phyloP scores from a whole-genome alignment of 495 filamentous ascomycete species.

The Thermochaetoides thermophila region DNA sequence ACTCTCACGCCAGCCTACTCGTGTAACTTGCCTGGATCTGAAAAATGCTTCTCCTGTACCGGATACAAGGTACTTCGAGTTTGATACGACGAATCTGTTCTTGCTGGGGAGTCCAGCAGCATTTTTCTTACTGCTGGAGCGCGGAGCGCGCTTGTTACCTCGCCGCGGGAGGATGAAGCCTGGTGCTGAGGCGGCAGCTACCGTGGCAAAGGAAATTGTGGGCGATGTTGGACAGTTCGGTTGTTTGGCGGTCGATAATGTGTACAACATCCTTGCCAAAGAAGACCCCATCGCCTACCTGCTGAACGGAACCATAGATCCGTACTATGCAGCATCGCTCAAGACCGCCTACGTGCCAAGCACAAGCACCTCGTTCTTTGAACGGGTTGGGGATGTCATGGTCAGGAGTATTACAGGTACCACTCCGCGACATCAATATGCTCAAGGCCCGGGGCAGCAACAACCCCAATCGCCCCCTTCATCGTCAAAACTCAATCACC shows the following conservation, averaged over 20 bases:
- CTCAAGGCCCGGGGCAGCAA: neutral
- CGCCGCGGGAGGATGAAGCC: conserved; percentile 63
- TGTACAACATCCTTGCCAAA: conserved; percentile 76
- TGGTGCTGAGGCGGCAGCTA: conserved; percentile 45
- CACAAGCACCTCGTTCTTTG: conserved; percentile 48
- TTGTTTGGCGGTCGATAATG: conserved; percentile 84
- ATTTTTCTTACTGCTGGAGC: conserved; percentile 85
- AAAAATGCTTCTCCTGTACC: conserved; percentile 21
- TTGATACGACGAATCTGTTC: conserved; percentile 80
- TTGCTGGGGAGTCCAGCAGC: conserved; percentile 83
- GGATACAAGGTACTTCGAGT: conserved; percentile 63
- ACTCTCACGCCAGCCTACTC: conserved; percentile 71
- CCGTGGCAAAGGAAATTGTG: conserved; percentile 47
- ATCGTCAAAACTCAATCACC: conserved; percentile 43
- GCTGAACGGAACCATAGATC: conserved; percentile 80
- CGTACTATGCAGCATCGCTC: conserved; percentile 57
- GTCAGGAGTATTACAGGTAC: conserved; percentile 25
- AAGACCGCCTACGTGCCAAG: conserved; percentile 67
- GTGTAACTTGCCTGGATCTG: conserved; percentile 39
- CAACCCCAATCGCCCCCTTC: conserved; percentile 16
- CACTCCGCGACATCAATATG: neutral
- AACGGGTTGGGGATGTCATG: conserved; percentile 50
- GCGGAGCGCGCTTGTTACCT: conserved; percentile 64
- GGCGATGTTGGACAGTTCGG: conserved; percentile 69
- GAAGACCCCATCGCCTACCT: conserved; percentile 72